Evolutionary conservation across 23 red algal species (phyloP).

Genomic region (Cyanidiococcus yangmingshanensis): DNA sequence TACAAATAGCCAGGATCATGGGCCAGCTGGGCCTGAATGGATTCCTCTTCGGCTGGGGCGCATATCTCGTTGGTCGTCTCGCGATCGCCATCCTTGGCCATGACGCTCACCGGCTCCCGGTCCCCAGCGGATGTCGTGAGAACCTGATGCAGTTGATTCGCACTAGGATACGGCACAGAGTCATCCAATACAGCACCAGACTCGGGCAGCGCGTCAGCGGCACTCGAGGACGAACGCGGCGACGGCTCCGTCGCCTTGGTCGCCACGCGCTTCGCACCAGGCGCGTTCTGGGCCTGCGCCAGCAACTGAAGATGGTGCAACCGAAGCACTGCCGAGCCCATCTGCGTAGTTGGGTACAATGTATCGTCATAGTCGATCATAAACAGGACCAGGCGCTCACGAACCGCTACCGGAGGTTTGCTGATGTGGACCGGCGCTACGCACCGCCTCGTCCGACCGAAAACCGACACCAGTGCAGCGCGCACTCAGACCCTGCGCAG

Average conservation of each 20-base stretch:
- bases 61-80: no score
- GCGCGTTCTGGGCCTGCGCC: neutral
- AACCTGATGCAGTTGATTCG: neutral
- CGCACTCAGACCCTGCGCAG: neutral
- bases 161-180: neutral
- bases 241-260: neutral
- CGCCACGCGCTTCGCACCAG: neutral
- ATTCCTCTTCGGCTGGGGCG: no score
- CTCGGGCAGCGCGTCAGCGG: neutral
- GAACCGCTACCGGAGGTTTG: neutral
- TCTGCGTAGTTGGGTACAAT: neutral
- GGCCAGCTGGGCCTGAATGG: neutral
- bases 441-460: no score
- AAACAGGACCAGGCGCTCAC: slow-evolving; percentile 14
- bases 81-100: no score
- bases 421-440: neutral
- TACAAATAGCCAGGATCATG: neutral
- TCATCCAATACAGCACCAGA: neutral
- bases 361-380: slow-evolving; percentile 18
- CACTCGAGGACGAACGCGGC: neutral
- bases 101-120: no score
- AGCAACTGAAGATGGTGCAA: neutral
- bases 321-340: slow-evolving; percentile 4
- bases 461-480: neutral
- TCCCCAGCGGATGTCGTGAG: neutral